Base-by-base conservation (phyloP, 106 monocot genomes). In the Vanilla planifolia region DNA sequence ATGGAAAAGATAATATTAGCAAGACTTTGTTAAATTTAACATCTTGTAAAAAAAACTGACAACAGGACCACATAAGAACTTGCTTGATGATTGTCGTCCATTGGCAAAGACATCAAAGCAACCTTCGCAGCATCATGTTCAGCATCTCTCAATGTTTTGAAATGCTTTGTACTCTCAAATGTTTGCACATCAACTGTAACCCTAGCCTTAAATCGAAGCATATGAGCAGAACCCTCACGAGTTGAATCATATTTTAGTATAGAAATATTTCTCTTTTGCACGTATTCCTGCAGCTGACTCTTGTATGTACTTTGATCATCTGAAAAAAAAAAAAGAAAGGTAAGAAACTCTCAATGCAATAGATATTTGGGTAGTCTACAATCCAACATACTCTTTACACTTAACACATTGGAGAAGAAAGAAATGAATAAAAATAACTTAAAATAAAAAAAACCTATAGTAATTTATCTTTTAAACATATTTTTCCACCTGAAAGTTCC, bases 121-220 rank as follows among this genome's bases (percentile, higher is more conserved):
- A 76, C 64, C 66, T 66, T 71, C 52, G 94, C 89, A 77, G 80
- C 86, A 33, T 56, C 79, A 69, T 75, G 63, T 68, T 95, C 89
- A 14, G 94, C 89, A 66, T 89, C 83, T 52, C 67, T 86, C 3
- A 86, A 8, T 8, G 82, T 70, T 21, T 19, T 67, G 61, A 67
- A 89, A 35, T 48, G 71, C 20, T 75, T 43, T 25, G 42, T 35
- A 63, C 80, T 74, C 37, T 80, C 67, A 74, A 86, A 89, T 3
- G 58, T 73, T 71, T 78, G 62, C 8, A 73, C 80, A 74, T 70
- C 75, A 72, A 95, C 63, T 35, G 64, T 69, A 20, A 95, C 94
- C 60, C 23, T 67, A 34, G 80, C 82, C 65, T 80, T 86, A 57
- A 79, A 89, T 20, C 36, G 51, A 59, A 23, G 63, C 14, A 61